Percentiles rank a stretch among this genome's conserved stretches.
phyloP scores from a whole-genome alignment of 331 rosid species.

The Erythrophleum ivorense region DNA sequence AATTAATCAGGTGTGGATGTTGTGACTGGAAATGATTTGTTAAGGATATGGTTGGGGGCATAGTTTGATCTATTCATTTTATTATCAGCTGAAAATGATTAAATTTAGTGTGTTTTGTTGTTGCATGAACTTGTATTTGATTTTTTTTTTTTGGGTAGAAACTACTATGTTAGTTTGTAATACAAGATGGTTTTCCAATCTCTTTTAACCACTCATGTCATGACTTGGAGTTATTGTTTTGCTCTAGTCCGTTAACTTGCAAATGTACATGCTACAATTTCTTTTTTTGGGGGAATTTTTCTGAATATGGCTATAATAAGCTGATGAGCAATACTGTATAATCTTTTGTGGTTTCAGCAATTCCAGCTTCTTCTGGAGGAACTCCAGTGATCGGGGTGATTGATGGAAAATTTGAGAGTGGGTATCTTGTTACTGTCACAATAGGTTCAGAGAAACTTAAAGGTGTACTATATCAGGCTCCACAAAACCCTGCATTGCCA shows the following conservation, averaged over 20 bases:
- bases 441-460: constrained; percentile 73
- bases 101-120: not conserved
- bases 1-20: constrained; percentile 2
- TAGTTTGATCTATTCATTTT: not conserved
- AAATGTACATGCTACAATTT: not conserved
- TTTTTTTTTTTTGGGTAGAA: not conserved
- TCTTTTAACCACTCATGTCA: not conserved
- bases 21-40: not conserved
- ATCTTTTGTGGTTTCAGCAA: constrained; percentile 43
- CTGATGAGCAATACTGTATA: constrained; percentile 9
- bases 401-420: constrained; percentile 92
- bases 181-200: not conserved
- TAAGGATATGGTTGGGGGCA: not conserved
- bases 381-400: constrained; percentile 71
- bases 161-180: not conserved
- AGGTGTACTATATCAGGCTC: constrained; percentile 80
- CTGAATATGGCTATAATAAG: not conserved
- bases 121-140: not conserved
- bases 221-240: not conserved
- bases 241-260: not conserved
- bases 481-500: constrained; percentile 42
- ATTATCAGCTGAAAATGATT: not conserved
- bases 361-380: constrained; percentile 45
- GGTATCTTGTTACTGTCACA: constrained; percentile 85
- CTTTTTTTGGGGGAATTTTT: not conserved